Conservation (phyloP, 164 flowering plant species). For the Aristolochia fimbriata region DNA sequence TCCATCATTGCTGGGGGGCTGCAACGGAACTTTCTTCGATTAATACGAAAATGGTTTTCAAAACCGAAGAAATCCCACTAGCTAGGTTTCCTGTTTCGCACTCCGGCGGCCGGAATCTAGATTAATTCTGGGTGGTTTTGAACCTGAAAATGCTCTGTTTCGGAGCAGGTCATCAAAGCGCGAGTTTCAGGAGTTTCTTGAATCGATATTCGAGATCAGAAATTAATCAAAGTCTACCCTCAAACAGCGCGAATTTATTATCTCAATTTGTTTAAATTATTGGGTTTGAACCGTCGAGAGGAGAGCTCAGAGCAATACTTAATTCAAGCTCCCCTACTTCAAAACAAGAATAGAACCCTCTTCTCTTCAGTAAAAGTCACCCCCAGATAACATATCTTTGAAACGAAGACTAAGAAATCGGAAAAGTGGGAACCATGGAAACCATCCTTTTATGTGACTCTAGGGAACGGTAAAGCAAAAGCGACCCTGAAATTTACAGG, state of each 20-base stretch:
- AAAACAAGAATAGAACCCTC: slow-evolving; percentile 13
- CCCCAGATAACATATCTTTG: background rate
- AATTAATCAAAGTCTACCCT: slow-evolving; percentile 2
- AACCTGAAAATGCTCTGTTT: background rate
- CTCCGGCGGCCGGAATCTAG: too few species aligned
- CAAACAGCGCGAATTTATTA: background rate
- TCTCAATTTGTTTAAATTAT: too few species aligned
- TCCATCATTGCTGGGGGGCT: too few species aligned
- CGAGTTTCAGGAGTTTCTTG: too few species aligned
- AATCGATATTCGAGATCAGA: background rate
- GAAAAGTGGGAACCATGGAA: background rate
- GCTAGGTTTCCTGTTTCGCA: too few species aligned
- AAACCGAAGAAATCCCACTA: too few species aligned
- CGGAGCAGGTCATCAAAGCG: background rate
- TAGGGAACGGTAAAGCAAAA: background rate
- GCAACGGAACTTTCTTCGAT: too few species aligned
- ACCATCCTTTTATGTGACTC: background rate
- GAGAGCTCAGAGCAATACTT: background rate
- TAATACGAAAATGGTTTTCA: too few species aligned
- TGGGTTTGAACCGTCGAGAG: slow-evolving; percentile 1
- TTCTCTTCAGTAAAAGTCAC: background rate
- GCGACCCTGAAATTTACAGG: background rate
- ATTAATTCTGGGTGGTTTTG: background rate
- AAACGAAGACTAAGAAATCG: too few species aligned
- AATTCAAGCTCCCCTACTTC: background rate